phyloP scores from a whole-genome alignment of 495 filamentous ascomycete genomes.

The Penicillium cataractarum region DNA sequence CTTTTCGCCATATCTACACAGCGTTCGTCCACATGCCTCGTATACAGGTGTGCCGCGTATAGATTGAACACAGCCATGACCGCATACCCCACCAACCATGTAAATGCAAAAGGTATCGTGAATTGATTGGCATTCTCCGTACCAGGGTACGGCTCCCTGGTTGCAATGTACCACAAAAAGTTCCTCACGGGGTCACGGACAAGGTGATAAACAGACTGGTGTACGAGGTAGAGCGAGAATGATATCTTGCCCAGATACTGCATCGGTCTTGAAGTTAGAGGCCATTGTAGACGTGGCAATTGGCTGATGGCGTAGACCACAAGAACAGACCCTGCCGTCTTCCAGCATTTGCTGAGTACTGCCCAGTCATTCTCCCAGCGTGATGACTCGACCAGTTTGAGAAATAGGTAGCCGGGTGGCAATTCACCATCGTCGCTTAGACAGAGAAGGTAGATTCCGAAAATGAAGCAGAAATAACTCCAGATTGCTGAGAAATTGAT shows the following conservation, averaged over 20 bases:
- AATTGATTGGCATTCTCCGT: constrained; percentile 4
- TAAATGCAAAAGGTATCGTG: constrained; percentile 18
- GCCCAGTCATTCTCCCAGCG: constrained; percentile 18
- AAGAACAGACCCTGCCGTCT: constrained; percentile 12
- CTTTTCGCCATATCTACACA: constrained; percentile 18
- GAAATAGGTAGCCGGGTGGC: constrained; percentile 15
- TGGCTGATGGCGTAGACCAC: constrained; percentile 18
- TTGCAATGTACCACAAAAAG: constrained; percentile 22
- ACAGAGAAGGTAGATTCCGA: constrained; percentile 17
- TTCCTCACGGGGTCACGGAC: constrained; percentile 21
- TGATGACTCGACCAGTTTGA: constrained; percentile 11
- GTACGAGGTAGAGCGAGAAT: constrained; percentile 33
- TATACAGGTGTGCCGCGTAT: constrained; percentile 16
- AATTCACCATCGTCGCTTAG: constrained; percentile 15
- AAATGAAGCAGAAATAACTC: constrained; percentile 9
- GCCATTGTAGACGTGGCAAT: constrained; percentile 24
- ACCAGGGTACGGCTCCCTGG: constrained; percentile 11
- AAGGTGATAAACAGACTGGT: constrained; percentile 26
- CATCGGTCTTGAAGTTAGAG: constrained; percentile 25
- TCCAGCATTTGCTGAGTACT: constrained; percentile 20
- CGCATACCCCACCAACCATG: constrained; percentile 15
- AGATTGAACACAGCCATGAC: constrained; percentile 14
- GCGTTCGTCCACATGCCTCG: constrained; percentile 17
- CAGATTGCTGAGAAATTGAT: constrained; percentile 4
- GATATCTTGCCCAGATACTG: constrained; percentile 35